A percentile compares a stretch with the other conserved stretches of the same genome.
Evolutionary conservation across 2,329 filamentous ascomycete genomes (phyloP).

Genomic region (Aureobasidium zeae): DNA sequence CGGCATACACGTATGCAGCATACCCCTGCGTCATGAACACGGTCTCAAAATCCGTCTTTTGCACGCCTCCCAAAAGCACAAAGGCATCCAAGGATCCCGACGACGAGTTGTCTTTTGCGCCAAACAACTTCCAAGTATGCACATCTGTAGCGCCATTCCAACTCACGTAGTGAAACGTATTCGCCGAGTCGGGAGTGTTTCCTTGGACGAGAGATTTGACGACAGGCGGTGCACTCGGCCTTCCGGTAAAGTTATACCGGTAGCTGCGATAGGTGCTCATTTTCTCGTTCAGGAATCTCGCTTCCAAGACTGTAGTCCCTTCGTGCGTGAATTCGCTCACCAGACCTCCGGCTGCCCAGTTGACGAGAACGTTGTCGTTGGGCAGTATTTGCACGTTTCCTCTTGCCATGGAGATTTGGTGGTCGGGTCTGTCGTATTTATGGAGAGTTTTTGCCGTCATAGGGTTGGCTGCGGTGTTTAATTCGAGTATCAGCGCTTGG

Average conservation of each 20-base stretch:
- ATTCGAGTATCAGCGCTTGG: slow-evolving; percentile 7
- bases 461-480: neutral
- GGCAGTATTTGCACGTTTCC: slow-evolving; percentile 30
- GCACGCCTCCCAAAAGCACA: neutral
- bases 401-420: slow-evolving; percentile 23
- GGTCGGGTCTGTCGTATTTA: slow-evolving; percentile 29
- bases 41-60: slow-evolving; percentile 15
- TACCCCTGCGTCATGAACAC: neutral
- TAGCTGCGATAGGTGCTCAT: slow-evolving; percentile 33
- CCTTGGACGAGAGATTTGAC: slow-evolving; percentile 27
- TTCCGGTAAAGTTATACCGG: slow-evolving; percentile 30
- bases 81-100: neutral
- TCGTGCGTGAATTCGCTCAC: slow-evolving; percentile 27
- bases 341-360: slow-evolving; percentile 30
- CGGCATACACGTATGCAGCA: neutral
- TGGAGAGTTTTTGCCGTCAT: slow-evolving; percentile 5
- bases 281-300: slow-evolving; percentile 26
- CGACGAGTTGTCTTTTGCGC: neutral
- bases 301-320: slow-evolving; percentile 27
- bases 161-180: slow-evolving; percentile 28
- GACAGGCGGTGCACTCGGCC: slow-evolving; percentile 21
- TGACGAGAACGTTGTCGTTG: slow-evolving; percentile 30
- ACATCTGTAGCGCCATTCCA: slow-evolving; percentile 34
- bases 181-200: slow-evolving; percentile 21
- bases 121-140: slow-evolving; percentile 28